Conservation (phyloP, 371 early-diverging fungal genomes). For the Rhizopus arrhizus region DNA sequence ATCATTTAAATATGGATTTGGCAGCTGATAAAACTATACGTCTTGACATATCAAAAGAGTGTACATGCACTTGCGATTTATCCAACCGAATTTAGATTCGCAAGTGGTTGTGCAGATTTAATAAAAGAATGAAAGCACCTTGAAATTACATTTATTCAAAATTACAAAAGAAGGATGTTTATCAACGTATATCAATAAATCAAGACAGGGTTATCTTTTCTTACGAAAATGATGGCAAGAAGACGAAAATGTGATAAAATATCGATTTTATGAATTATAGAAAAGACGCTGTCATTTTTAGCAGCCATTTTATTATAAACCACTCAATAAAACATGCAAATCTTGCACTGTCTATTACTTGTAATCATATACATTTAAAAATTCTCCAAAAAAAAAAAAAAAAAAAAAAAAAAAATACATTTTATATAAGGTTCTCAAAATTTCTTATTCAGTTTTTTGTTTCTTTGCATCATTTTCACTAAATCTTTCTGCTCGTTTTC, state of each 20-base stretch:
- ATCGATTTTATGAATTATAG: no score
- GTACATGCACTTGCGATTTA: conserved; percentile 90
- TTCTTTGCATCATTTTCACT: conserved; percentile 38
- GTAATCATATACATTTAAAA: conserved; percentile 2
- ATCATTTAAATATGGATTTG: conserved; percentile 93
- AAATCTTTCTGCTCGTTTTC: conserved; percentile 67
- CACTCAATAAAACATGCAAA: no score
- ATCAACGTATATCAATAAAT: conserved; percentile 88
- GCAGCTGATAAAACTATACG: conserved; percentile 95
- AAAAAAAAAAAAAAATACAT: conserved; percentile 2
- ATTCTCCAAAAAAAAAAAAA: not conserved
- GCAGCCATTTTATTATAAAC: no score
- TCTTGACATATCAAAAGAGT: conserved; percentile 95
- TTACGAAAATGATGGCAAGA: conserved; percentile 97
- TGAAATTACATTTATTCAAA: conserved; percentile 89
- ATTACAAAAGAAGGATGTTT: conserved; percentile 84
- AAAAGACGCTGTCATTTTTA: no score
- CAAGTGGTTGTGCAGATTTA: conserved; percentile 87
- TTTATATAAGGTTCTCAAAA: not conserved
- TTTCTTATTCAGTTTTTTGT: conserved; percentile 20
- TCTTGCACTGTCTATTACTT: no score
- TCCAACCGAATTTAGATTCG: conserved; percentile 93
- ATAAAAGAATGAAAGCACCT: conserved; percentile 97
- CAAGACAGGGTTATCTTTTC: conserved; percentile 91
- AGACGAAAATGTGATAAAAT: no score